Base-by-base conservation (phyloP, 352 stramenopile species). In the Pythium periplocum region DNA sequence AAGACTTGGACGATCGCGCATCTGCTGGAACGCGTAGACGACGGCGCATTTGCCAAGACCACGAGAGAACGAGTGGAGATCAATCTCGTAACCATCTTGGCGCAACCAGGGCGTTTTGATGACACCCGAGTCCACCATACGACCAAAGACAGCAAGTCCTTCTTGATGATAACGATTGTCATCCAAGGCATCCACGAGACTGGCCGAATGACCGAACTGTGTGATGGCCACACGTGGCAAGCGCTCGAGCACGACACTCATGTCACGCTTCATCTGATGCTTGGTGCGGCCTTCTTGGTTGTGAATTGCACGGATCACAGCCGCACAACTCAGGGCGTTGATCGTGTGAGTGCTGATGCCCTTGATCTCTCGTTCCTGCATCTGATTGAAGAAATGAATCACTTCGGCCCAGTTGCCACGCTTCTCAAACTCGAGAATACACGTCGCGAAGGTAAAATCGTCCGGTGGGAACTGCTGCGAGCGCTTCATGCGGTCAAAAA, bases 21-120 rank as follows among this genome's bases (percentile, higher is more conserved):
- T 49, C 30, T 71, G 61, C 11, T 75, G 65, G 26, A 90, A 78
- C 9, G 78, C 73, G 40, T 71, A 71, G 38, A 87, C 73, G n/a
- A 88, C 72, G 1, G 80, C 80, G 39, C 73, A 85, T 59, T 88
- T 90, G 9, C 75, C 80, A 8, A 85, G 63, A 12, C 77, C 77
- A 12, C 64, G 61, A 26, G 75, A 87, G 45, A 88, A 86, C 4
- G 68, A 75, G 66, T 90, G 80, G 60, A 90, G 57, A 36, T 90
- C 78, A 48, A 90, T 77, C 47, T 83, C 68, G 61, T 71, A 90
- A 3, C 75, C 73, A 32, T 83, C 68, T 35, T 83, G 72, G 2
- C 69, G 64, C 37, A 79, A 55, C 75, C 75, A 88, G 31, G 66
- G 52, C 35, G 76, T 66, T 8, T 62, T 39, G 43, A 87, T 62